These are phyloP conservation scores for Babesia bigemina DNA, from an alignment of 169 alveolate genomes.

Conservation along the genomic window DNA sequence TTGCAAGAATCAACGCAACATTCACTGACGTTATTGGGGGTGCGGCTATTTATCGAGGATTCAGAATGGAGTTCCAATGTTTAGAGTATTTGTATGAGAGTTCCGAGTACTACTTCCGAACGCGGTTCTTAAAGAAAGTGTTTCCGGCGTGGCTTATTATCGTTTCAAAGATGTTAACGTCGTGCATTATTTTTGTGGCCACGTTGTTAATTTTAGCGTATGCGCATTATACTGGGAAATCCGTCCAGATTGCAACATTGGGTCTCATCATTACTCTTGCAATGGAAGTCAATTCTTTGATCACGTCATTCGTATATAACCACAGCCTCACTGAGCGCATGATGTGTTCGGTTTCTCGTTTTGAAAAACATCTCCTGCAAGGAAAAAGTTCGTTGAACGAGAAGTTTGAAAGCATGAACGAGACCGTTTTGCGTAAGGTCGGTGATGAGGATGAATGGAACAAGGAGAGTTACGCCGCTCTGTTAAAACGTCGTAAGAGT, in stretches of 20 bases:
- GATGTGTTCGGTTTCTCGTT: constrained; percentile 26
- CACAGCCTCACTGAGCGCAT: constrained; percentile 17
- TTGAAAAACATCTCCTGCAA: constrained; percentile 12
- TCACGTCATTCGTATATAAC: constrained; percentile 1
- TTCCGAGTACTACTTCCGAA: constrained; percentile 17
- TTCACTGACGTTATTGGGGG: constrained; percentile 8
- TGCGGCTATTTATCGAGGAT: constrained; percentile 18
- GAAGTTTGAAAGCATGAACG: constrained; percentile 41
- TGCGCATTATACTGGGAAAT: not conserved
- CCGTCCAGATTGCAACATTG: constrained; percentile 4
- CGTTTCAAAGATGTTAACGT: constrained; percentile 4
- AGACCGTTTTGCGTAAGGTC: constrained; percentile 9
- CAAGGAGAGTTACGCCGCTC: not conserved
- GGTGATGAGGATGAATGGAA: too few relatives aligned
- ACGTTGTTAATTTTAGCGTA: not conserved
- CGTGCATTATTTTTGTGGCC: constrained; percentile 3
- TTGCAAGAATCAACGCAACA: constrained; percentile 4
- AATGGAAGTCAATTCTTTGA: constrained; percentile 6
- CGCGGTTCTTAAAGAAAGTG: constrained; percentile 10
- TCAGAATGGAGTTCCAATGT: not conserved
- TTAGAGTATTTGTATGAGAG: constrained; percentile 9
- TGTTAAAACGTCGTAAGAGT: constrained; percentile 17
- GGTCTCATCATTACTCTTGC: constrained; percentile 16
- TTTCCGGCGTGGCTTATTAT: constrained; percentile 15
- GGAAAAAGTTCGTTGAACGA: constrained; percentile 9